Conservation (phyloP, 495 filamentous ascomycete genomes). For the Bacidia gigantensis region DNA sequence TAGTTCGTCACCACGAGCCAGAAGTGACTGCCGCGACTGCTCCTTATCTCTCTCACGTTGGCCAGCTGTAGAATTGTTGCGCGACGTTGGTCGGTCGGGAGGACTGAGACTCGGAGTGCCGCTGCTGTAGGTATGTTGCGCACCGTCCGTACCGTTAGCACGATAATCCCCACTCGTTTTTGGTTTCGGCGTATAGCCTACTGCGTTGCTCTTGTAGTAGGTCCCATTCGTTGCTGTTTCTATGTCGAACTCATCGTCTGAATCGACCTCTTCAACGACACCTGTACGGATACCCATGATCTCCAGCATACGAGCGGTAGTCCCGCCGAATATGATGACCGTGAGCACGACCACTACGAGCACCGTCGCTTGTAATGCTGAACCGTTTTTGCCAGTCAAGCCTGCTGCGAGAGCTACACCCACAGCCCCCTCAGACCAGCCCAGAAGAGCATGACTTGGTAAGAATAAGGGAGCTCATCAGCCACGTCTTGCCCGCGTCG, state of each 20-base stretch:
- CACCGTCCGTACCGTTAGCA: constrained; percentile 21
- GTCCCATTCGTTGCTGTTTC: constrained; percentile 64
- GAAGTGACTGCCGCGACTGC: constrained; percentile 56
- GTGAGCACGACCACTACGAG: constrained; percentile 94
- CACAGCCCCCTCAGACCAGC: constrained; percentile 91
- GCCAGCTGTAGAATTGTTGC: constrained; percentile 32
- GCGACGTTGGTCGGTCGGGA: constrained; percentile 35
- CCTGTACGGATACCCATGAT: constrained; percentile 89
- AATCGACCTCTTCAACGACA: constrained; percentile 90
- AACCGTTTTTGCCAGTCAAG: constrained; percentile 61
- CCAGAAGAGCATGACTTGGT: constrained; percentile 98
- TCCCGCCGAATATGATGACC: constrained; percentile 96
- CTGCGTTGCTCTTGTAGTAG: constrained; percentile 61
- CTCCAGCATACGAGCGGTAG: constrained; percentile 96
- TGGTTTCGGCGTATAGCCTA: constrained; percentile 62
- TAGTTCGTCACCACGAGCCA: constrained; percentile 30
- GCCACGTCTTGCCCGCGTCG: constrained; percentile 63
- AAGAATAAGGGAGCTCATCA: constrained; percentile 82
- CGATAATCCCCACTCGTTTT: constrained; percentile 28
- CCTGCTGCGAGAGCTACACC: constrained; percentile 93
- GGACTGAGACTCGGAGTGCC: constrained; percentile 39
- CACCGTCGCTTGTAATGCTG: constrained; percentile 75
- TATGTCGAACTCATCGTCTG: constrained; percentile 96
- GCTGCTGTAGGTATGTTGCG: constrained; percentile 38
- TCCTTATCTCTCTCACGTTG: constrained; percentile 26